Base-by-base conservation (phyloP, 2,329 filamentous ascomycete genomes). In the Colletotrichum tropicale region DNA sequence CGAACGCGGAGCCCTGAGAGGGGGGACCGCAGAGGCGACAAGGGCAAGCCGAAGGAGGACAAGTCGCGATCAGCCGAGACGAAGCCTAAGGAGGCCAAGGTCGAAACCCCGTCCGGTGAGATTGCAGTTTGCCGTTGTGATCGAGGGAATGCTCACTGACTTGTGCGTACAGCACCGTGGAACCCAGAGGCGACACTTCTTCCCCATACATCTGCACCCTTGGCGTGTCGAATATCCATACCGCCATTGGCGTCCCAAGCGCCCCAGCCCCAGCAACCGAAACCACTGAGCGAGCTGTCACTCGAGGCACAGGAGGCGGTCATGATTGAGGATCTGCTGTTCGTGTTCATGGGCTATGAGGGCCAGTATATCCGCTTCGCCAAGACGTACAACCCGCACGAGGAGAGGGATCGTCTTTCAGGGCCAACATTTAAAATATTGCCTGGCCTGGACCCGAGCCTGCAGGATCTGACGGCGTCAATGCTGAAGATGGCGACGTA, bases 341-440 rank as follows among this genome's bases (percentile, higher is more conserved):
- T 96, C 82, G 96, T 98, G 7, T 98, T 98, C 80, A 98, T 99
- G 96, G 97, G 97, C 28, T 98, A 96, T 78, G 97, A 99, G 85
- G 97, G 97, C n/a, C 96, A 98, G 83, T 98, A 98, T 82, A 94
- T 99, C 77, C 94, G 95, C 71, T 98, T 95, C 82, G 91, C 91
- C 74, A 94, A 95, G 78, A 91, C 91, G 10, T 98, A 98, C 83
- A 93, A 98, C 79, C 95, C 96, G 0, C 87, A 90, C 5, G 92
- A 95, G 67, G 97, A 99, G 86, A 95, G 96, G 80, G 95, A 98
- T 81, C 93, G 96, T 16, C 88, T 99, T 66, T 90, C 93, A 8
- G 97, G 97, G 0, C 97, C 97, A 2, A 87, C 89, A 12, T 98
- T 96, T 85, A 93, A 92, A 77, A 93, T 98, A 76, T 87, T 95